Percentiles rank a stretch among this genome's conserved stretches.
Conservation (phyloP, 2,329 filamentous ascomycete species). For the Pseudogymnoascus sp. region DNA sequence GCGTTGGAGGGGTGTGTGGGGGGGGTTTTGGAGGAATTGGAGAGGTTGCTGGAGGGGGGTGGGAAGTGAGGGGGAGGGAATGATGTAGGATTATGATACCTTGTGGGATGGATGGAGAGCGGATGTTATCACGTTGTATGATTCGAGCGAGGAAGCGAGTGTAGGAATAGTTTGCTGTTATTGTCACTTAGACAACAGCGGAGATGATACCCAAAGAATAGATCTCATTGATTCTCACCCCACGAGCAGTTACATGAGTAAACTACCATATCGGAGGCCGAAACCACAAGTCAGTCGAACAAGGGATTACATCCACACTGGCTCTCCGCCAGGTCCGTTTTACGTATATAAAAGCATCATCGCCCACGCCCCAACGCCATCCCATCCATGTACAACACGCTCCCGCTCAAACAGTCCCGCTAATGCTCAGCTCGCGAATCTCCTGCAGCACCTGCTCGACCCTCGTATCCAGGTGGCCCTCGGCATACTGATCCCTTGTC, state of each 20-base stretch:
- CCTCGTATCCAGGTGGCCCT: constrained; percentile 80
- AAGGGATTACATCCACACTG: neutral
- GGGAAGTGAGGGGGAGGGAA: neutral
- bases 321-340: neutral
- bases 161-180: neutral
- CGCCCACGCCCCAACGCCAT: constrained; percentile 61
- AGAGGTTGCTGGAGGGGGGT: constrained; percentile 13
- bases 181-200: neutral
- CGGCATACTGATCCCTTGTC: constrained; percentile 90
- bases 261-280: neutral
- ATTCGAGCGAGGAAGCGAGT: neutral
- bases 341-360: constrained; percentile 46
- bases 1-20: constrained; percentile 39
- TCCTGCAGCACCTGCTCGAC: constrained; percentile 96
- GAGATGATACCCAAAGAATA: constrained; percentile 5
- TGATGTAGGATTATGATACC: neutral
- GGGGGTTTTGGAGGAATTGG: constrained; percentile 22
- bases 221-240: neutral
- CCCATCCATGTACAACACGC: constrained; percentile 74
- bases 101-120: neutral
- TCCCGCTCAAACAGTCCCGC: constrained; percentile 57
- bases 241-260: neutral
- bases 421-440: constrained; percentile 94
- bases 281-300: neutral
- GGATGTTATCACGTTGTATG: neutral